phyloP scores from a whole-genome alignment of 139 green algal genomes.

The Limnomonas spitsbergensis region DNA sequence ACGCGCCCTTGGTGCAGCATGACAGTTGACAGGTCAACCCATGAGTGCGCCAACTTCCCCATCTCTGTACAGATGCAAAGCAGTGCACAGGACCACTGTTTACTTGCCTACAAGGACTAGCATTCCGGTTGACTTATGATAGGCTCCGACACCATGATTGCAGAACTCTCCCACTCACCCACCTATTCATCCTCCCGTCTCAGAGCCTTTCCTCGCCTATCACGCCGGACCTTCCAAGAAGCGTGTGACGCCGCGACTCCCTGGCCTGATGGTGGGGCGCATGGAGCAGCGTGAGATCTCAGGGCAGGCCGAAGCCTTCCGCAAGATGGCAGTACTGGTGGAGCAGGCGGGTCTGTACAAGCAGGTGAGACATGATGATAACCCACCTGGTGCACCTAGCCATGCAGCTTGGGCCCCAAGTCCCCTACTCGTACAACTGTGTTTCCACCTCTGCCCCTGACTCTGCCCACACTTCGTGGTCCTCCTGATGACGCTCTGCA shows the following conservation, averaged over 20 bases:
- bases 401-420: no score
- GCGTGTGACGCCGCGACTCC: neutral
- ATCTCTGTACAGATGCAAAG: neutral
- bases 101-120: no score
- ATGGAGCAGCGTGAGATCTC: conserved; percentile 4
- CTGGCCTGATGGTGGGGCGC: neutral
- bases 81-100: no score
- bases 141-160: neutral
- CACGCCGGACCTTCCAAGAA: neutral
- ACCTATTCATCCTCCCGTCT: neutral
- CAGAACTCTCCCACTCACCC: neutral
- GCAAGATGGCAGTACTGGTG: neutral
- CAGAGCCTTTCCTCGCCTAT: conserved; percentile 17
- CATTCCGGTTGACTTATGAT: no score
- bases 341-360: conserved; percentile 12
- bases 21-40: neutral
- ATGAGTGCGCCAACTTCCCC: neutral
- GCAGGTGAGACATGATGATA: neutral
- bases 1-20: neutral
- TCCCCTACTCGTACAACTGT: no score
- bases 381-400: neutral
- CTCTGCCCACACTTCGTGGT: no score
- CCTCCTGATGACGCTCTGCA: no score
- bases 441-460: no score
- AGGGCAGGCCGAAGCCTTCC: neutral